Conservation (phyloP, 192 early-diverging fungal species). For the Pilaira anomala region DNA sequence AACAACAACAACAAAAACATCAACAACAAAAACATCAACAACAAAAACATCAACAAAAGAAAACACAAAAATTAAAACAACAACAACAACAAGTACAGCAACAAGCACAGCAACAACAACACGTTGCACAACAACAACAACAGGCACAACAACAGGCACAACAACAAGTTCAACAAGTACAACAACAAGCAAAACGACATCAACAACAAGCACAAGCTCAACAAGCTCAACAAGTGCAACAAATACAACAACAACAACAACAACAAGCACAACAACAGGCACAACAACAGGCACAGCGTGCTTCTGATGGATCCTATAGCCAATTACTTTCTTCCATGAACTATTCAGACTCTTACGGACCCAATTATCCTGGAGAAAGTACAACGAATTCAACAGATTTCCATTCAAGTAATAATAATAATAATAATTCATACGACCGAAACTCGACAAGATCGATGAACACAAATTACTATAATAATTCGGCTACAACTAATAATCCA, state of each 20-base stretch:
- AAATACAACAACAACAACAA: background rate
- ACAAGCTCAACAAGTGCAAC: constrained; percentile 4
- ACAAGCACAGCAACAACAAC: background rate
- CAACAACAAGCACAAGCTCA: background rate
- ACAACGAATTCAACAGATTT: too few relatives aligned
- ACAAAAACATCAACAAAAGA: background rate
- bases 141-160: background rate
- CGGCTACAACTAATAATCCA: too few relatives aligned
- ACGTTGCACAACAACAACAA: constrained; percentile 3
- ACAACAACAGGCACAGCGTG: background rate
- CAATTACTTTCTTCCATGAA: background rate
- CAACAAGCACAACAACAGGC: background rate
- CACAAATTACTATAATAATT: too few relatives aligned
- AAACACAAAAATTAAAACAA: background rate
- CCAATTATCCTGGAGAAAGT: background rate
- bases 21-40: too few relatives aligned
- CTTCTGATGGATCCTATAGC: background rate
- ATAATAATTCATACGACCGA: too few relatives aligned
- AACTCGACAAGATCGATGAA: too few relatives aligned
- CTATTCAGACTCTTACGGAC: background rate
- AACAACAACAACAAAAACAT: too few relatives aligned
- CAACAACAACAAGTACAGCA: background rate
- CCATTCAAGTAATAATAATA: too few relatives aligned
- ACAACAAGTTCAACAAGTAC: background rate
- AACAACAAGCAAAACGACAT: background rate